Evolutionary conservation across 2,329 filamentous ascomycete species (phyloP), one percentile per base, ranked within the genome.

Genomic region (Fusarium avenaceum): DNA sequence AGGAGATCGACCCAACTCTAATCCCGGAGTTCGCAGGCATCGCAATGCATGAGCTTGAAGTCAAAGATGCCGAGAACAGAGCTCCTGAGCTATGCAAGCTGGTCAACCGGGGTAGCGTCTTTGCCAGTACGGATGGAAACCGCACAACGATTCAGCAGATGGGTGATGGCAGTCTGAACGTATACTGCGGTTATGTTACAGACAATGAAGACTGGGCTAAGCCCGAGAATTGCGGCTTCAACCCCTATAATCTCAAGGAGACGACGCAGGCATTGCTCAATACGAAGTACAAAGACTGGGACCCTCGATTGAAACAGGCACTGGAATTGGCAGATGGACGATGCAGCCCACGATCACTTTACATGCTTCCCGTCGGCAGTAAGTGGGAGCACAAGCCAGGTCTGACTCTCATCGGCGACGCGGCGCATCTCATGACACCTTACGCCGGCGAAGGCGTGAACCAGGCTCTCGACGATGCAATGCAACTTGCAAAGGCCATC

Each of bases 381-480:
- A 74, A 69, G 4, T 89, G 86, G 86, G 61, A 79, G 40, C 79
- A 83, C 47, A 77, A 76, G 19, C 72, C 76, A 7, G 85, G 86
- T 1, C 71, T 85, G 6, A 88, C 87, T 0, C 71, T 88, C 15
- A 79, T 89, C 26, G 88, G 88, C 7, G 87, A 90, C 67, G 85
- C 87, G 1, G 87, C 87, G 9, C 87, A 90, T 74, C 70, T 88
- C 22, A 87, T 88, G 85, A 82, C 83, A 1, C 85, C 85, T 1
- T 87, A 84, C 64, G 84, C 84, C 2, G 87, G 87, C 7, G 86
- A 87, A 58, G 87, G 87, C 3, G 86, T 89, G 26, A 89, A 90
- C 70, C 77, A 83, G 20, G 86, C 81, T 2, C 81, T 90, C 73
- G 79, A 82, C 46, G 87, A 90, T 72, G 82, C 86, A 9, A 73